Evolutionary conservation across 805 yeast genomes (phyloP).

Genomic region (Allodekkera sacchari): DNA sequence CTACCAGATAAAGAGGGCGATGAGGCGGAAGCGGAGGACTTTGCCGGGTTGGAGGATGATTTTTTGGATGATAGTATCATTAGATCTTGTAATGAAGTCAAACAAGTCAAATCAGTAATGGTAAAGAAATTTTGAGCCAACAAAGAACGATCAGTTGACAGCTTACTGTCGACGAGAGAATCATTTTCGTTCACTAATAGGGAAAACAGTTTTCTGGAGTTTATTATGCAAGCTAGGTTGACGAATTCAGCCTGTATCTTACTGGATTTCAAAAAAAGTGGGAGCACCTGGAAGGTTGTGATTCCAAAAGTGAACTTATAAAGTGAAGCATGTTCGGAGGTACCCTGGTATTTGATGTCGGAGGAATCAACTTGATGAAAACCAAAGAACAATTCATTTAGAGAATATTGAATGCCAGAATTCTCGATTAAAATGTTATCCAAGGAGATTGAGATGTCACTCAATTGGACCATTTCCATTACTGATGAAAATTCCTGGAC

Average conservation of each 20-base stretch:
- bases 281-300: slow-evolving; percentile 5
- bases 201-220: slow-evolving; percentile 4
- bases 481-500: too few species aligned
- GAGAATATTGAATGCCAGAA: background rate
- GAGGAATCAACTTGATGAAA: slow-evolving; percentile 5
- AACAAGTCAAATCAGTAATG: slow-evolving; percentile 11
- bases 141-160: slow-evolving; percentile 11
- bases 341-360: slow-evolving; percentile 3
- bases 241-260: slow-evolving; percentile 9
- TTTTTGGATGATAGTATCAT: background rate
- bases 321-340: slow-evolving; percentile 1
- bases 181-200: slow-evolving; percentile 7
- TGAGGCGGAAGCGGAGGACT: too few species aligned
- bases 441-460: too few species aligned
- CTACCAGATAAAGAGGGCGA: too few species aligned
- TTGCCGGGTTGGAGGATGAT: too few species aligned
- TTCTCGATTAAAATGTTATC: too few species aligned
- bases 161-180: slow-evolving; percentile 5
- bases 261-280: slow-evolving; percentile 1
- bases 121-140: slow-evolving; percentile 16
- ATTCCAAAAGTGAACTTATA: slow-evolving; percentile 8
- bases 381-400: slow-evolving; percentile 7
- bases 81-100: slow-evolving; percentile 12
- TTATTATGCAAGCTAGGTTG: slow-evolving; percentile 9
- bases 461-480: too few species aligned